Evolutionary conservation across 805 yeast genomes (phyloP).

Genomic region (Saccharomycopsis malanga): DNA sequence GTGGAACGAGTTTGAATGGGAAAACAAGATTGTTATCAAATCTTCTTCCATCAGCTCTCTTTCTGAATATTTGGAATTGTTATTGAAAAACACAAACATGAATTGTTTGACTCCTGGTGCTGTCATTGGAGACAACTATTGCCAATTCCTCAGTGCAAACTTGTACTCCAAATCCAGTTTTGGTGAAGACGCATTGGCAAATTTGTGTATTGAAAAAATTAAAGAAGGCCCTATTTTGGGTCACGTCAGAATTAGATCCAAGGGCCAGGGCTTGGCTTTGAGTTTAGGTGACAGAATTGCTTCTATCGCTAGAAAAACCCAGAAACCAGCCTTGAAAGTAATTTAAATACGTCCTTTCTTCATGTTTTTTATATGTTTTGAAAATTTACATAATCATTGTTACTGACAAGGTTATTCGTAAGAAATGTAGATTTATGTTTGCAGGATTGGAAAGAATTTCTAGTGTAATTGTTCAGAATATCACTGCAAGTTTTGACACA

Average conservation of each 20-base stretch:
- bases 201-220: constrained; percentile 83
- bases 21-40: constrained; percentile 88
- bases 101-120: constrained; percentile 89
- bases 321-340: constrained; percentile 14
- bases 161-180: constrained; percentile 86
- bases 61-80: constrained; percentile 68
- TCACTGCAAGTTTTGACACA: too few relatives aligned
- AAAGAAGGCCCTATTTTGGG: constrained; percentile 75
- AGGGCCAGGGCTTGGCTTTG: constrained; percentile 95
- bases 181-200: constrained; percentile 97
- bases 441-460: too few relatives aligned
- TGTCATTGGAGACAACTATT: constrained; percentile 69
- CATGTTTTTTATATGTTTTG: too few relatives aligned
- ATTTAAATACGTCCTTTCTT: too few relatives aligned
- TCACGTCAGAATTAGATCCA: constrained; percentile 91
- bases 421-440: too few relatives aligned
- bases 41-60: constrained; percentile 52
- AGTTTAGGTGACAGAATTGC: constrained; percentile 94
- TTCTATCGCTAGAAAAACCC: constrained; percentile 55
- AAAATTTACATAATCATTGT: too few relatives aligned
- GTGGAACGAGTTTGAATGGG: constrained; percentile 99
- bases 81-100: constrained; percentile 87
- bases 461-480: too few relatives aligned
- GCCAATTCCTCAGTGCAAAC: constrained; percentile 90
- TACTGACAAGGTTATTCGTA: too few relatives aligned